Base-by-base conservation (phyloP, 345 rosid species). In the Litchi chinensis region DNA sequence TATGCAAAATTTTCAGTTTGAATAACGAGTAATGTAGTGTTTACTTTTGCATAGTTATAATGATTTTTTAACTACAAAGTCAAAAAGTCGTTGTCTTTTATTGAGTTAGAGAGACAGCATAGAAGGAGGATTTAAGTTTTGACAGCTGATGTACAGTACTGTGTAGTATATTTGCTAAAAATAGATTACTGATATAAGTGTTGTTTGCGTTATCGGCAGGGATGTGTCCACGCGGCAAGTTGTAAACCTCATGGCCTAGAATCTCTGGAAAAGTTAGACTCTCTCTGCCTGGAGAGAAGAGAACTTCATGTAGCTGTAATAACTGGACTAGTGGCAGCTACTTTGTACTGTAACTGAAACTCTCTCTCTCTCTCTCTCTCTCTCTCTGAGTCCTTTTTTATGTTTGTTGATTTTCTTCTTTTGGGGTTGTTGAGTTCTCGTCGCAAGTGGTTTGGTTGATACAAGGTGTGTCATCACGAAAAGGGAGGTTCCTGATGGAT, bases 191-290 rank as follows among this genome's bases (percentile, higher is more conserved):
- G 54, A 74, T 74, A 40, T 24, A 39, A 26, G 8, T 24, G 13
- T 5, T 6, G 1, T 19, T 5, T 43, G 73, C 26, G 5, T 40
- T 66, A 75, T 68, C 80, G 80, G 82, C 76, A 68, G 70, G 66
- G 76, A 62, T n/a, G 79, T 19, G 41, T 39, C 85, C 83, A 87
- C 93, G 93, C 87, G 91, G 90, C 90, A 65, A 26, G 16, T 12
- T 44, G 79, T 72, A 64, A 76, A 80, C 95, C 95, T 82, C 87
- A 78, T 46, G 70, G 56, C 6, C 54, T 54, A 71, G 88, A 86
- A 86, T 85, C 93, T 83, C 54, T 9, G 65, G 24, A 46, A 63
- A 68, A 41, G 73, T 77, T 11, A 5, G 21, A 7, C 63, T n/a
- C n/a, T n/a, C n/a, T n/a, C n/a, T 57, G 24, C 26, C 10, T 8